phyloP scores from a whole-genome alignment of 2,329 filamentous ascomycete species.

The Botrytis deweyae region DNA sequence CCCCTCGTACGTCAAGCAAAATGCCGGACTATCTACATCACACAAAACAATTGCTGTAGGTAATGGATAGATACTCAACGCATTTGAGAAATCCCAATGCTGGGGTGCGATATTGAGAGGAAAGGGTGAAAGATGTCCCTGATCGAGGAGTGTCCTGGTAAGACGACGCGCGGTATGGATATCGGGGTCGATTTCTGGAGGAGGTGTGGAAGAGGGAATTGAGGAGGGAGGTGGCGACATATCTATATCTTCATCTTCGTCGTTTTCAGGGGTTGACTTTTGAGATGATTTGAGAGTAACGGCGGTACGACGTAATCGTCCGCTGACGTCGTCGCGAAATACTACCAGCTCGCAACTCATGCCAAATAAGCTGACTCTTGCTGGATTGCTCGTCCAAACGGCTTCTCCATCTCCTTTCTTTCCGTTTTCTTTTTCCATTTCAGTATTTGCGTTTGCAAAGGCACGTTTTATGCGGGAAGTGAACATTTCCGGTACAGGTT shows the following conservation, averaged over 20 bases:
- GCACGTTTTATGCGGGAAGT: slow-evolving; percentile 80
- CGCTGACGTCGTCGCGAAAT: slow-evolving; percentile 82
- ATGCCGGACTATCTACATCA: slow-evolving; percentile 78
- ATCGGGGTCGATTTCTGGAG: slow-evolving; percentile 42
- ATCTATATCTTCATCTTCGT: slow-evolving; percentile 31
- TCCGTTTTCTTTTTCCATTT: slow-evolving; percentile 53
- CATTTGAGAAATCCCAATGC: slow-evolving; percentile 81
- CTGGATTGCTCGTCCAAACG: slow-evolving; percentile 87
- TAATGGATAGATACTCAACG: slow-evolving; percentile 81
- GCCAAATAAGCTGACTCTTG: slow-evolving; percentile 79
- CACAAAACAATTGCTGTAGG: slow-evolving; percentile 81
- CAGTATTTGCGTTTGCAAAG: slow-evolving; percentile 75
- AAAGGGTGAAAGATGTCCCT: slow-evolving; percentile 87
- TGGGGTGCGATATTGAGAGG: slow-evolving; percentile 75
- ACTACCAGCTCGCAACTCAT: slow-evolving; percentile 84
- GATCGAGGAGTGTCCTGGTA: slow-evolving; percentile 88
- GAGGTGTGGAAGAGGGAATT: slow-evolving; percentile 1
- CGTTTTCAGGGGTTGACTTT: not conserved
- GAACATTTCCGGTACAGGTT: slow-evolving; percentile 80
- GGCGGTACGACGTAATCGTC: slow-evolving; percentile 72
- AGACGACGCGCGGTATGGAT: slow-evolving; percentile 67
- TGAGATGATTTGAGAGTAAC: slow-evolving; percentile 59
- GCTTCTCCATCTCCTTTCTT: slow-evolving; percentile 64
- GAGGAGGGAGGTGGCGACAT: slow-evolving; percentile 11
- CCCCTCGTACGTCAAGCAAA: slow-evolving; percentile 88